A percentile compares a stretch with the other conserved stretches of the same genome.
phyloP scores from a whole-genome alignment of 106 monocot genomes.

The Hemerocallis citrina region DNA sequence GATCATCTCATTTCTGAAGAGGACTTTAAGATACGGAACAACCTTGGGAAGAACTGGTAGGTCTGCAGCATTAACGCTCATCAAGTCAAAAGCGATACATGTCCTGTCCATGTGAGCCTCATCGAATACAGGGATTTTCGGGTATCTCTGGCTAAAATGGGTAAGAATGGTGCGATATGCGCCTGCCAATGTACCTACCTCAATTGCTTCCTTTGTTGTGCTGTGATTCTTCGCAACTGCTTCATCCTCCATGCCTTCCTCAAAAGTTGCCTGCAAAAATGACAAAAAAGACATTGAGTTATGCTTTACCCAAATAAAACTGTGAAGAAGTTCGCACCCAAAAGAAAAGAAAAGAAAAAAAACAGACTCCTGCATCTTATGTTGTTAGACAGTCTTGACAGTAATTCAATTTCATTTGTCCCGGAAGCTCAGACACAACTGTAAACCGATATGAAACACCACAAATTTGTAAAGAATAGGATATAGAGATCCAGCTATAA shows the following conservation, averaged over 20 bases:
- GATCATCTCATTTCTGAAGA: conserved; percentile 73
- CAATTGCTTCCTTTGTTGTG: conserved; percentile 87
- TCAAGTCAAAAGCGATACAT: conserved; percentile 89
- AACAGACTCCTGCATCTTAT: too few species aligned
- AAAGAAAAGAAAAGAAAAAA: too few species aligned
- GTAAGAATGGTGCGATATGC: conserved; percentile 83
- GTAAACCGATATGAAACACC: too few species aligned
- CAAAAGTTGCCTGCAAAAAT: conserved; percentile 80
- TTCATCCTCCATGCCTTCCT: conserved; percentile 81
- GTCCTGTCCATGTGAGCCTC: conserved; percentile 78
- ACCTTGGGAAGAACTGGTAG: conserved; percentile 69
- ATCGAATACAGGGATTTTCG: conserved; percentile 87
- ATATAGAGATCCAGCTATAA: background rate
- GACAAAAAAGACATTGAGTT: background rate
- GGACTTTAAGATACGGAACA: conserved; percentile 66
- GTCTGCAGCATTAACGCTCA: conserved; percentile 84
- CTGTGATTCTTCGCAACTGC: conserved; percentile 90
- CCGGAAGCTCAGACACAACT: too few species aligned
- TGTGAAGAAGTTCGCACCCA: too few species aligned
- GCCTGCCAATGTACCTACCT: conserved; percentile 52
- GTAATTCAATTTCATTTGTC: background rate
- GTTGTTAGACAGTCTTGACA: too few species aligned
- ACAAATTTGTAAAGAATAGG: too few species aligned
- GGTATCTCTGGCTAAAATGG: conserved; percentile 97
- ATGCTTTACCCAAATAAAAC: too few species aligned